These are phyloP conservation scores for Exophiala viscosa DNA, from an alignment of 2,329 filamentous ascomycete genomes.

Conservation along the genomic window DNA sequence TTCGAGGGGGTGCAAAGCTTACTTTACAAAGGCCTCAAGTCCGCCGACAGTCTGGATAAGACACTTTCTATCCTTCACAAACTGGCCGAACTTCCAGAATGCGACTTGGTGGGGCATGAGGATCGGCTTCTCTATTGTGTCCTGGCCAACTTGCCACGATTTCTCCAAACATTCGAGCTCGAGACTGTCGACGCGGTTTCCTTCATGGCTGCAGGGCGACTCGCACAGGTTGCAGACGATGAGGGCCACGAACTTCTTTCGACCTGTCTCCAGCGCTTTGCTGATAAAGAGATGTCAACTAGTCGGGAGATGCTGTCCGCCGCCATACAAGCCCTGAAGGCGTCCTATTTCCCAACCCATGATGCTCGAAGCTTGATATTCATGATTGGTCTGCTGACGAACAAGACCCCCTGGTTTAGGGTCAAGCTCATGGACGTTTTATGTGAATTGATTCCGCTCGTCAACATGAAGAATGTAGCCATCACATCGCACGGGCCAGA, in stretches of 20 bases:
- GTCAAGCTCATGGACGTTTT: conserved; percentile 89
- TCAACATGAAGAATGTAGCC: conserved; percentile 89
- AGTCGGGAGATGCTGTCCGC: conserved; percentile 73
- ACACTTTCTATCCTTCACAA: conserved; percentile 75
- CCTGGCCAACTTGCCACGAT: conserved; percentile 87
- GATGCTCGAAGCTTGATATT: conserved; percentile 86
- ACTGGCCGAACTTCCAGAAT: conserved; percentile 73
- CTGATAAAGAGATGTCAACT: conserved; percentile 61
- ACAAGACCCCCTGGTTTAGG: conserved; percentile 84
- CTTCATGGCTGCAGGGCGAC: conserved; percentile 12
- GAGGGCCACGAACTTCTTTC: conserved; percentile 58
- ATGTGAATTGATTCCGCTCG: conserved; percentile 76
- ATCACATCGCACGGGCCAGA: conserved; percentile 90
- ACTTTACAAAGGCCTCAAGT: conserved; percentile 87
- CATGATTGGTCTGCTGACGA: conserved; percentile 85
- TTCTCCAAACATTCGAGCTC: conserved; percentile 71
- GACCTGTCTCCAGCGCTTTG: conserved; percentile 29
- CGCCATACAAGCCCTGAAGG: conserved; percentile 68
- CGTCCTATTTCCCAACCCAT: conserved; percentile 73
- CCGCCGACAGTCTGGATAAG: conserved; percentile 73
- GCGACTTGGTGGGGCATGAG: conserved; percentile 75
- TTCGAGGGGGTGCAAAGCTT: conserved; percentile 85
- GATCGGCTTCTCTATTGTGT: conserved; percentile 77
- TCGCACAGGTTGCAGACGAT: conserved; percentile 64
- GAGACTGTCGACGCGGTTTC: conserved; percentile 11